Conservation (phyloP, 2,329 filamentous ascomycete species). For the Chaetomiaceae sp. region DNA sequence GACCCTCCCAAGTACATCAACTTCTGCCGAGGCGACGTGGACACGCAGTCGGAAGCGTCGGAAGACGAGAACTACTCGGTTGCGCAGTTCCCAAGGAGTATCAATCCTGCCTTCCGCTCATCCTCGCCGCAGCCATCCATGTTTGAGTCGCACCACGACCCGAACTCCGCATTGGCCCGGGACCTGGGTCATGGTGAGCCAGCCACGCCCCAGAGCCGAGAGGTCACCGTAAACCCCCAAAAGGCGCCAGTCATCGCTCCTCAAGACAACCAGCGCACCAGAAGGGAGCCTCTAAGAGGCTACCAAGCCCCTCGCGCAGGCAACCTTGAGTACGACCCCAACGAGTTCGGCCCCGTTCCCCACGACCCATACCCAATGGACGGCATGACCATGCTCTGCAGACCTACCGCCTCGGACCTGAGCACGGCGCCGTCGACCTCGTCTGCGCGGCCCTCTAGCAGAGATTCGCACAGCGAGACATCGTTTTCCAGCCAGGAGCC, state of each 20-base stretch:
- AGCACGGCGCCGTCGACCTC: conserved; percentile 41
- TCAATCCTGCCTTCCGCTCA: conserved; percentile 92
- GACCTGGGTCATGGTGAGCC: conserved; percentile 58
- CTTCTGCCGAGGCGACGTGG: conserved; percentile 86
- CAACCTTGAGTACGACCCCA: conserved; percentile 40
- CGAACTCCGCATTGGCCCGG: conserved; percentile 64
- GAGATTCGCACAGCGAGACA: conserved; percentile 86
- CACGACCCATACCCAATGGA: conserved; percentile 93
- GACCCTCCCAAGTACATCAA: conserved; percentile 98
- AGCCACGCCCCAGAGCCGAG: conserved; percentile 40
- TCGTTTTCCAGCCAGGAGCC: conserved; percentile 84
- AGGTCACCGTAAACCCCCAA: conserved; percentile 47
- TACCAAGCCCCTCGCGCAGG: conserved; percentile 23
- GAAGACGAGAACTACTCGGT: conserved; percentile 90
- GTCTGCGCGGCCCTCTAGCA: conserved; percentile 69
- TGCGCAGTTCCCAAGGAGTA: conserved; percentile 88
- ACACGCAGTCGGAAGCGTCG: conserved; percentile 73
- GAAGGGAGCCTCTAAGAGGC: conserved; percentile 21
- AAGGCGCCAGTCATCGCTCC: conserved; percentile 31
- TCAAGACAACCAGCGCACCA: conserved; percentile 11
- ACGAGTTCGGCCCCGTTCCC: conserved; percentile 64
- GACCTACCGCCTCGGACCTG: conserved; percentile 36
- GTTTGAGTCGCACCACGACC: conserved; percentile 87
- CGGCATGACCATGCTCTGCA: conserved; percentile 96
- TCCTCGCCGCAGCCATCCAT: conserved; percentile 93